Conservation (phyloP, 2,329 filamentous ascomycete genomes). For the Paecilomyces sp. region DNA sequence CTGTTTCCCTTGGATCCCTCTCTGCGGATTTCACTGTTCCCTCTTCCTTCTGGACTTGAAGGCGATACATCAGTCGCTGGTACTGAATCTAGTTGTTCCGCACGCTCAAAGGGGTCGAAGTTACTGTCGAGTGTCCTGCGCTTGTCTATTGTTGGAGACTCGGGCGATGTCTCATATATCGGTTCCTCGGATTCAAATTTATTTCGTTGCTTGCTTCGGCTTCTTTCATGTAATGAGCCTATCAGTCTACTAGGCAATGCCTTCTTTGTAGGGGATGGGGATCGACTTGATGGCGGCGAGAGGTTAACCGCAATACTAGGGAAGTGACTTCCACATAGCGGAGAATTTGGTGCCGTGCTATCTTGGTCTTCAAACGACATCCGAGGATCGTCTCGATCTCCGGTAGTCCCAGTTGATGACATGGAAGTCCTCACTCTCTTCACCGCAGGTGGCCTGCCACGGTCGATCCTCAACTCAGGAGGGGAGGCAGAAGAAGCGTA, state of each 20-base stretch:
- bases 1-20: slow-evolving; percentile 18
- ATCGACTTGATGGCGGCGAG: slow-evolving; percentile 57
- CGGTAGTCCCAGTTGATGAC: slow-evolving; percentile 46
- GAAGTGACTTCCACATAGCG: slow-evolving; percentile 38
- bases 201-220: slow-evolving; percentile 31
- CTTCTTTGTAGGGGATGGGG: slow-evolving; percentile 57
- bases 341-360: slow-evolving; percentile 38
- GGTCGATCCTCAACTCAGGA: slow-evolving; percentile 43
- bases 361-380: slow-evolving; percentile 37
- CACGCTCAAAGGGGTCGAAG: slow-evolving; percentile 9
- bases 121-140: slow-evolving; percentile 6
- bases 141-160: slow-evolving; percentile 11
- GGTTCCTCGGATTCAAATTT: slow-evolving; percentile 26
- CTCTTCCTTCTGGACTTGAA: neutral
- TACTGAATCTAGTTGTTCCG: slow-evolving; percentile 18
- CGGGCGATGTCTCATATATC: slow-evolving; percentile 13
- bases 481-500: neutral
- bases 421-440: slow-evolving; percentile 34
- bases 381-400: slow-evolving; percentile 22
- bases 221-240: slow-evolving; percentile 30
- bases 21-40: neutral
- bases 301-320: slow-evolving; percentile 57
- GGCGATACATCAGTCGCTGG: slow-evolving; percentile 19
- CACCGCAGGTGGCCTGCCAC: neutral
- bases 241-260: slow-evolving; percentile 38